Base-by-base conservation (phyloP, 179 eudicot genomes). In the Beta lomatogona region DNA sequence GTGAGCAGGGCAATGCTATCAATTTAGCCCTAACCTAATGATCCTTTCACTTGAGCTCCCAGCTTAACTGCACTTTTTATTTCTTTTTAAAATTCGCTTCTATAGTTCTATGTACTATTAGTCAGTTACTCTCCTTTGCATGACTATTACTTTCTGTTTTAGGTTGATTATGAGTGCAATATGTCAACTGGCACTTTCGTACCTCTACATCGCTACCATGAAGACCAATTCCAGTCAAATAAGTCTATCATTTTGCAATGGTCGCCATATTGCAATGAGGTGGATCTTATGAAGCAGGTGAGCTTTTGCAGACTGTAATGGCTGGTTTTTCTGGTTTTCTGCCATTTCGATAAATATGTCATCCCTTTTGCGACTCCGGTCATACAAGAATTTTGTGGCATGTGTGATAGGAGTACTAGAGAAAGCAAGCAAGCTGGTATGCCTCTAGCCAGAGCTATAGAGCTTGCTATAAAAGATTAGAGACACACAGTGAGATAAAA, bases 211-310 rank as follows among this genome's bases (percentile, higher is more conserved):
- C 64, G 9, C 44, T 12, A 65, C 70, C 44, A 31, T 1, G 18
- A 4, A 65, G 70, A 65, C 44, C 70, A 21, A 11, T 14, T 25
- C 28, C 45, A 65, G 44, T 2, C 18, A 1, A 65, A 44, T 8
- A 65, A 65, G 70, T 65, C 70, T 22, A 65, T 65, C 70, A 25
- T 65, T 22, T 64, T 65, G 36, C 70, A 65, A 16, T 65, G 70
- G 70, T 65, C 70, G 16, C 70, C 70, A 13, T 65, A 65, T 28
- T 9, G 70, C 70, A 65, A 65, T 13, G 70, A 65, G 70, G 45
- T 12, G 44, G 18, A 65, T 31, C 44, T 65, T 59, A 59, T 59
- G 64, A 59, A 59, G 25, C 64, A 59, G 64, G 64, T 59, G 21
- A 54, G 58, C n/a, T 16, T 59, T 6, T 59, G 18, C 64, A 59